Evolutionary conservation across 805 yeast species (phyloP).

Genomic region (Cyberlindnera suaveolens): DNA sequence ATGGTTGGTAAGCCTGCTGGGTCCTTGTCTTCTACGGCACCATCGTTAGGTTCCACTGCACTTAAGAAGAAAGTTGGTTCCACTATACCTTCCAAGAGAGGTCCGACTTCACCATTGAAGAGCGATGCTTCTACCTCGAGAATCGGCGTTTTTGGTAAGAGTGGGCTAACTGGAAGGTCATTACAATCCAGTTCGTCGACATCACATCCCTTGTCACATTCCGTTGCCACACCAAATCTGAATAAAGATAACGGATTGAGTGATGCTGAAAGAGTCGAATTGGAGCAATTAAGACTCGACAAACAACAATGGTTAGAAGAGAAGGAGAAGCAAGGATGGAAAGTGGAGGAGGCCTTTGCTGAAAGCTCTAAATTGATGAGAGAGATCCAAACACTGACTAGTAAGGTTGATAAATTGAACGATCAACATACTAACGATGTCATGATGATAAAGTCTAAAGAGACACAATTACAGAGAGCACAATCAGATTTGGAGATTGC

Average conservation of each 20-base stretch:
- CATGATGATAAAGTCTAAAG: constrained; percentile 56
- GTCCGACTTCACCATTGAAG: constrained; percentile 66
- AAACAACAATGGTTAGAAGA: constrained; percentile 33
- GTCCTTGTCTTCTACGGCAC: constrained; percentile 3
- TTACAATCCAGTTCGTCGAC: constrained; percentile 26
- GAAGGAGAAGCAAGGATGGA: constrained; percentile 24
- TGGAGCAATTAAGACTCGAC: constrained; percentile 47
- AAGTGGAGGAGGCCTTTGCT: constrained; percentile 24
- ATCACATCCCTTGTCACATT: constrained; percentile 2
- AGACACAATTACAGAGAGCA: constrained; percentile 57
- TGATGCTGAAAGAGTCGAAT: constrained; percentile 32
- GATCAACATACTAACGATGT: constrained; percentile 46
- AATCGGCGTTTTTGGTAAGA: constrained; percentile 12
- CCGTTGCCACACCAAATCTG: background rate
- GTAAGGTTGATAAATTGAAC: constrained; percentile 34
- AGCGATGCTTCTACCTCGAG: constrained; percentile 26
- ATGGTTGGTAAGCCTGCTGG: constrained; percentile 10
- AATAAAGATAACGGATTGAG: constrained; percentile 5
- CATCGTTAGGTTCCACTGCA: constrained; percentile 5
- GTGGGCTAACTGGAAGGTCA: constrained; percentile 39
- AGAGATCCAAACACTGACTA: constrained; percentile 17
- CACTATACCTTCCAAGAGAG: constrained; percentile 57
- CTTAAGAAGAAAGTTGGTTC: constrained; percentile 17
- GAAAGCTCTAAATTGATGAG: constrained; percentile 24
- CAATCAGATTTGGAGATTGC: constrained; percentile 57